phyloP scores from a whole-genome alignment of 768 basidiomycete species.

The Coprinopsis marcescibilis region DNA sequence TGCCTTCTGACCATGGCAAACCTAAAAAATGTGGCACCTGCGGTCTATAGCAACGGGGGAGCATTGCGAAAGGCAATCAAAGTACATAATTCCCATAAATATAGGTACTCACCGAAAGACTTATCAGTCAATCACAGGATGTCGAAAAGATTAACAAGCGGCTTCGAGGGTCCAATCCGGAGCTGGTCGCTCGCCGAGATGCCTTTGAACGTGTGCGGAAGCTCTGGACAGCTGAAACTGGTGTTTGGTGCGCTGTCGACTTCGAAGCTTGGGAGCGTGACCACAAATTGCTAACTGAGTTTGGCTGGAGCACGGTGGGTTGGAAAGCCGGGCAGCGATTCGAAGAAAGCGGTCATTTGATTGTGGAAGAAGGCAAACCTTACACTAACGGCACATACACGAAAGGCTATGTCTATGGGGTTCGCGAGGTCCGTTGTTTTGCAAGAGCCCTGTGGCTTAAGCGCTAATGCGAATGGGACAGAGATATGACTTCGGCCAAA shows the following conservation, averaged over 20 bases:
- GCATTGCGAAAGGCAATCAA: slow-evolving; percentile 56
- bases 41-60: slow-evolving; percentile 47
- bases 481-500: slow-evolving; percentile 65
- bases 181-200: slow-evolving; percentile 50
- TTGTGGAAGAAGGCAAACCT: slow-evolving; percentile 54
- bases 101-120: not conserved
- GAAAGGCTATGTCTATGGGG: slow-evolving; percentile 49
- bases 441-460: too few relatives aligned
- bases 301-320: slow-evolving; percentile 63
- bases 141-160: slow-evolving; percentile 80
- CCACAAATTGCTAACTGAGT: slow-evolving; percentile 70
- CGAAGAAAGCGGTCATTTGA: slow-evolving; percentile 50
- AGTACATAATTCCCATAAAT: slow-evolving; percentile 27
- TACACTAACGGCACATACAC: slow-evolving; percentile 63
- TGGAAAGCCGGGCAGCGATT: slow-evolving; percentile 51
- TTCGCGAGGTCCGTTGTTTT: too few relatives aligned
- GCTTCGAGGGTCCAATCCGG: slow-evolving; percentile 57
- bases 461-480: too few relatives aligned
- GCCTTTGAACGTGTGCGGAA: slow-evolving; percentile 64
- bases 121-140: slow-evolving; percentile 32
- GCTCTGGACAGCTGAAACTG: slow-evolving; percentile 56
- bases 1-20: slow-evolving; percentile 60
- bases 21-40: slow-evolving; percentile 53
- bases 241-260: slow-evolving; percentile 74
- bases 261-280: slow-evolving; percentile 83